Percentiles rank a stretch among this genome's conserved stretches.
These are phyloP conservation scores for Arthrobotrys entomopaga DNA, from an alignment of 2,329 filamentous ascomycete species.

Conservation along the genomic window DNA sequence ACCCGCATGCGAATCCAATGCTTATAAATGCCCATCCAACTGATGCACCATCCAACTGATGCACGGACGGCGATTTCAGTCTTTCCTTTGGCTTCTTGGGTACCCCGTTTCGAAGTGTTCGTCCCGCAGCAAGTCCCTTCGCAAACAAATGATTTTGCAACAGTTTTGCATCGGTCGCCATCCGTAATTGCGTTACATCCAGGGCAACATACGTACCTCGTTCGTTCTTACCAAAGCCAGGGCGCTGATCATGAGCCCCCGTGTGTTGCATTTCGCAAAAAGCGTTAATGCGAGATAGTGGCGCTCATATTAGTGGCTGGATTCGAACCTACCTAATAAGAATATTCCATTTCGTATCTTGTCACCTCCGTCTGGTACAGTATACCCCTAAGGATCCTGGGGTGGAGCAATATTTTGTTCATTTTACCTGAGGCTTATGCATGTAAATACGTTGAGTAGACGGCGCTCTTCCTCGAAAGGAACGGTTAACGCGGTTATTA, in stretches of 20 bases:
- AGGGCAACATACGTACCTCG: slow-evolving; percentile 36
- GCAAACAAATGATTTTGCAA: slow-evolving; percentile 23
- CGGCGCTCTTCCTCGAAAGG: too few relatives aligned
- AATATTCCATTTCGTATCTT: too few relatives aligned
- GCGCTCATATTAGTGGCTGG: too few relatives aligned
- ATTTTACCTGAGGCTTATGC: neutral
- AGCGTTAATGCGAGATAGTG: too few relatives aligned
- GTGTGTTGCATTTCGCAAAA: too few relatives aligned
- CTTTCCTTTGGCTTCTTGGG: neutral
- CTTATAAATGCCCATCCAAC: slow-evolving; percentile 24
- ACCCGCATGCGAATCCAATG: slow-evolving; percentile 31
- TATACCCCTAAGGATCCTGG: too few relatives aligned
- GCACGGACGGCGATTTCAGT: neutral
- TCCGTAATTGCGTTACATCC: slow-evolving; percentile 4
- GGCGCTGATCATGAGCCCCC: slow-evolving; percentile 6
- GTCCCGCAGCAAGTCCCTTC: slow-evolving; percentile 11
- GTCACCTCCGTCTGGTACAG: too few relatives aligned
- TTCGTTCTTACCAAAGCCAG: slow-evolving; percentile 27
- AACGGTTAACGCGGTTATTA: too few relatives aligned
- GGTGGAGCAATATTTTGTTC: neutral
- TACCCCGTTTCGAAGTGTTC: neutral
- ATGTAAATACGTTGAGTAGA: neutral
- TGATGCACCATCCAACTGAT: neutral
- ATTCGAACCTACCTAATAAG: too few relatives aligned
- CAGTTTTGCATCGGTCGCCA: slow-evolving; percentile 9